Evolutionary conservation across 345 rosid genomes (phyloP), one percentile per base, ranked within the genome.

Genomic region (Lepidium aucheri): DNA sequence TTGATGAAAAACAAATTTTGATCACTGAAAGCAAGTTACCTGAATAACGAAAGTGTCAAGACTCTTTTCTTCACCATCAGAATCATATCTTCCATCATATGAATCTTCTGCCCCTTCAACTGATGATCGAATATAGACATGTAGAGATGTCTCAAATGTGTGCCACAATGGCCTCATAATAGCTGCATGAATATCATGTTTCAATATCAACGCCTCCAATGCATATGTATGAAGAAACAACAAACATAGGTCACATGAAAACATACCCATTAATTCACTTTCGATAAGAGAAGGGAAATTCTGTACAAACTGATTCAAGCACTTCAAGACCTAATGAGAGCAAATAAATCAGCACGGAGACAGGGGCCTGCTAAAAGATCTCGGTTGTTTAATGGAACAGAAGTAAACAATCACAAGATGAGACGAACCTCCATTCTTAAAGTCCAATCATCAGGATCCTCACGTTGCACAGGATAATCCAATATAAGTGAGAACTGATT

Each of bases 401-500:
- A 39, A 47, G 17, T 15, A 53, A 30, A 34, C 30, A 54, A 38
- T 20, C 7, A 45, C 5, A 51, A 42, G 71, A 66, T 45, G 49
- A 69, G 69, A 45, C 76, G 46, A 74, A 92, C 98, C 96, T 89
- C 98, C 91, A 81, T 85, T 83, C 92, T 87, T 71, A 87, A 40
- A 75, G 84, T 80, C 98, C 98, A 92, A 71, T 92, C 96, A 77
- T 92, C 90, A 40, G 97, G 95, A 82, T 92, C 94, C 81, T 89
- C 97, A 55, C 78, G 74, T 60, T 85, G 85, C 65, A 89, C 77
- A 16, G 98, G 96, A 70, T 77, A 82, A 68, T 77, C 79, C 72
- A 93, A 74, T 76, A 86, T 84, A 40, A 77, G 66, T 72, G 85
- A 72, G 66, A 86, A 89, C 72, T 80, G 84, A 60, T 79, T 84